Base-by-base conservation (phyloP, 164 flowering plant species). In the Chloranthus sessilifolius region DNA sequence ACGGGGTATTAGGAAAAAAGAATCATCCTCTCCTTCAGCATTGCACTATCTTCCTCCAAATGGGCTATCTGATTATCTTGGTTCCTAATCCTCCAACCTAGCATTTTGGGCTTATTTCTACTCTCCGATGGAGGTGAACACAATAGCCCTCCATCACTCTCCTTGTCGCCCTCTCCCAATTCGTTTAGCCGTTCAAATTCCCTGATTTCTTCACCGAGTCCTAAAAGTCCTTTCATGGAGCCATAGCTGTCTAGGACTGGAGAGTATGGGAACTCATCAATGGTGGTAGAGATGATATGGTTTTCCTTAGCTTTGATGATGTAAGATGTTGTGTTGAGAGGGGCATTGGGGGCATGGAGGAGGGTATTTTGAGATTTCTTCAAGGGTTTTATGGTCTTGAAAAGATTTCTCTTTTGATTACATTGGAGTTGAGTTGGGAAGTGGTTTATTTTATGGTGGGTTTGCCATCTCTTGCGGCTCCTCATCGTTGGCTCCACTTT, bases 301-400 rank as follows among this genome's bases (percentile, higher is more conserved):
- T 23, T 42, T 3, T 14, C 46, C 25, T 42, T 42, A 25, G 25
- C 25, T 20, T 11, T 16, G 46, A 42, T 42, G 21, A 42, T 42
- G 46, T 42, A 50, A n/a, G 53, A 50, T n/a, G 53, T 50, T 16
- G 53, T 50, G 42, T 50, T 50, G 8, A 50, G 53, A 1, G 53
- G 53, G 3, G 53, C 53, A 12, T 20, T 35, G 19, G 53, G 53
- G 28, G 26, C 42, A n/a, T n/a, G n/a, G 15, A 33, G 41, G 31
- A 36, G 37, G 23, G 17, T 11, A 14, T 35, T 23, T 5, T 50
- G 27, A 0, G 31, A 4, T 22, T 23, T 35, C 27, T 11, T 24
- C 8, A 50, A 21, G 42, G 16, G 14, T 6, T 21, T 34, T 35
- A 10, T 21, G 15, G 53, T 1, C 9, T 42, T 42, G 26, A 42